A percentile compares a stretch with the other conserved stretches of the same genome.
These are phyloP conservation scores for Bruguiera parviflora DNA, from an alignment of 345 rosid genomes.

Conservation along the genomic window DNA sequence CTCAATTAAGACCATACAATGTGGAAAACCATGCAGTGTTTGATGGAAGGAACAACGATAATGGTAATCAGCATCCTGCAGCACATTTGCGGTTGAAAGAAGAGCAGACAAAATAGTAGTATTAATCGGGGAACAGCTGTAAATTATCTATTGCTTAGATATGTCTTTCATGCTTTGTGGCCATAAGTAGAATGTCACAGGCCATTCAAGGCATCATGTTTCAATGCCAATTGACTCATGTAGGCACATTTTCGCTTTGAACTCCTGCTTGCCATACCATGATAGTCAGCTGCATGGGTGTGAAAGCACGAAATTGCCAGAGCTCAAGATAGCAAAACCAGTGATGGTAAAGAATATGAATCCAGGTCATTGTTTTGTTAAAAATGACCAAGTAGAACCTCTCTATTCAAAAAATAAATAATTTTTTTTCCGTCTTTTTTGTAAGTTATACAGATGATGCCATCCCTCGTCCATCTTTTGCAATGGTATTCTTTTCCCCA, in stretches of 20 bases:
- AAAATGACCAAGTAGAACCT: background rate
- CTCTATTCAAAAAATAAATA: background rate
- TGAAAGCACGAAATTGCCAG: too few species aligned
- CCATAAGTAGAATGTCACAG: background rate
- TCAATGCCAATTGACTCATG: too few species aligned
- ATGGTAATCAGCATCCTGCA: conserved; percentile 41
- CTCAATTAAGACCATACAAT: conserved; percentile 23
- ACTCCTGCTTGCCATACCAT: too few species aligned
- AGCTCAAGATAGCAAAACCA: too few species aligned
- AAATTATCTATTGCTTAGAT: background rate
- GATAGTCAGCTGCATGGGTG: too few species aligned
- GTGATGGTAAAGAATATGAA: too few species aligned
- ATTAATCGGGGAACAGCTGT: conserved; percentile 2
- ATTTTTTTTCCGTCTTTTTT: background rate
- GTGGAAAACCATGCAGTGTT: conserved; percentile 17
- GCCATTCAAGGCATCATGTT: too few species aligned
- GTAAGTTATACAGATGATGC: background rate
- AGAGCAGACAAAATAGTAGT: conserved; percentile 38
- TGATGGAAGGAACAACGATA: conserved; percentile 23
- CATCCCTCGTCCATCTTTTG: background rate
- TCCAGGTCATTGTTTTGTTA: too few species aligned
- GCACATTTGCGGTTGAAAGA: conserved; percentile 59
- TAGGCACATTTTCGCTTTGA: too few species aligned
- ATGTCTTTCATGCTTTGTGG: conserved; percentile 6
- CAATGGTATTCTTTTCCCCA: too few species aligned